Evolutionary conservation across 352 stramenopile species (phyloP), one percentile per base, ranked within the genome.

Genomic region (Phytophthora megakarya): DNA sequence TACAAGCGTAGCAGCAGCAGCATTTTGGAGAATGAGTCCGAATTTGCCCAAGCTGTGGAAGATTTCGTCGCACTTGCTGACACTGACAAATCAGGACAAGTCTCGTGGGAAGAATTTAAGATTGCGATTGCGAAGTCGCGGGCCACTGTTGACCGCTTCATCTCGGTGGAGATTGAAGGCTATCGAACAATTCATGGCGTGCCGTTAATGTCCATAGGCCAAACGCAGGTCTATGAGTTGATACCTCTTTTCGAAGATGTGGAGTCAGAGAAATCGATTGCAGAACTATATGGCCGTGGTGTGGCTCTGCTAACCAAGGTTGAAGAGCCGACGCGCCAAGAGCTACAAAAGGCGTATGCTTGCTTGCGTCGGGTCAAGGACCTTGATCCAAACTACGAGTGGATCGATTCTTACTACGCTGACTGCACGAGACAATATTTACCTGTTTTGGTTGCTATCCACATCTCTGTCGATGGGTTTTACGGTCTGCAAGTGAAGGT

Each of bases 41-140:
- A 90, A 18, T 62, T 95, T 39, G 61, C 86, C 23, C 65, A 67
- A 40, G 51, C 63, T 25, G 85, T 95, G 7, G 74, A 94, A 32
- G 85, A 93, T 25, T 96, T 96, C 37, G 78, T 96, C 45, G 74
- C 58, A 3, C 58, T 94, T 5, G 88, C 86, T 18, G 86, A 95
- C 46, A 92, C 83, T 1, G 86, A 96, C 52, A 72, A 75, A 16
- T 94, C 84, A 12, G 85, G 84, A 5, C 72, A 83, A 56, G 83
- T 96, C 16, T 94, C 86, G 30, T 93, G 85, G 77, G 87, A 96
- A 61, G 86, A 95, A 57, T 96, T 96, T 54, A 92, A 93, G 63
- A 67, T 83, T 23, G 88, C 88, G 7, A 91, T 96, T 67, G 60
- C 80, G 1, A 93, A 93, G 65, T 90, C 81, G 18, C 80, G 85